phyloP scores from a whole-genome alignment of 371 early-diverging fungal species.

The Mortierella polycephala region DNA sequence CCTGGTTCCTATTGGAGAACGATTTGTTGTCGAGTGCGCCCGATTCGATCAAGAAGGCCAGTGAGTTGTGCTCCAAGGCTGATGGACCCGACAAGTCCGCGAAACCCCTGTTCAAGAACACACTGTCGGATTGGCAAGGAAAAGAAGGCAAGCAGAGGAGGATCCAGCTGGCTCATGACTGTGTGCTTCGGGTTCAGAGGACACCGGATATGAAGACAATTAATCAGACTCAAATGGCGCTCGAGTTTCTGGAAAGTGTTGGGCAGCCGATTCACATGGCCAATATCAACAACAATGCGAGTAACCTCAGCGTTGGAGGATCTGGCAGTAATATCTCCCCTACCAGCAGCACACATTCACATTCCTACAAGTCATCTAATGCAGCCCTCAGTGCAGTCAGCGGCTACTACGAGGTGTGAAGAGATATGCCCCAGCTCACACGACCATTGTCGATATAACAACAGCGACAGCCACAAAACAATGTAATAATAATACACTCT shows the following conservation, averaged over 20 bases:
- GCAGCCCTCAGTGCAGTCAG: too few species aligned
- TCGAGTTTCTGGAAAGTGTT: slow-evolving; percentile 50
- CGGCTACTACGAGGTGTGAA: too few species aligned
- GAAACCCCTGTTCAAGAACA: slow-evolving; percentile 53
- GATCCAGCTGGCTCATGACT: slow-evolving; percentile 49
- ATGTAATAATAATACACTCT: too few species aligned
- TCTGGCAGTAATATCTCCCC: slow-evolving; percentile 1
- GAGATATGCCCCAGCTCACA: too few species aligned
- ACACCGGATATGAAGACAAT: slow-evolving; percentile 45
- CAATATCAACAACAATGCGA: background rate
- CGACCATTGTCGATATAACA: too few species aligned
- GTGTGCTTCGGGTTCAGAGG: slow-evolving; percentile 46
- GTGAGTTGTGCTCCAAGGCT: slow-evolving; percentile 47
- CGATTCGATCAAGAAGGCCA: slow-evolving; percentile 51
- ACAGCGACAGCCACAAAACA: too few species aligned
- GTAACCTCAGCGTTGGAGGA: background rate
- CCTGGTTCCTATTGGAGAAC: slow-evolving; percentile 54
- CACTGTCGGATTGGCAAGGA: slow-evolving; percentile 52
- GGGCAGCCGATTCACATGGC: slow-evolving; percentile 35
- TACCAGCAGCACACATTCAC: background rate
- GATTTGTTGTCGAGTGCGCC: slow-evolving; percentile 44
- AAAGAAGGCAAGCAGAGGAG: slow-evolving; percentile 49
- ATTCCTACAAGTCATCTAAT: background rate
- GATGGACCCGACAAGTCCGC: slow-evolving; percentile 53
- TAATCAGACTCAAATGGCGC: slow-evolving; percentile 43